These are phyloP conservation scores for Russula dissimulans DNA, from an alignment of 768 basidiomycete genomes.

Conservation along the genomic window DNA sequence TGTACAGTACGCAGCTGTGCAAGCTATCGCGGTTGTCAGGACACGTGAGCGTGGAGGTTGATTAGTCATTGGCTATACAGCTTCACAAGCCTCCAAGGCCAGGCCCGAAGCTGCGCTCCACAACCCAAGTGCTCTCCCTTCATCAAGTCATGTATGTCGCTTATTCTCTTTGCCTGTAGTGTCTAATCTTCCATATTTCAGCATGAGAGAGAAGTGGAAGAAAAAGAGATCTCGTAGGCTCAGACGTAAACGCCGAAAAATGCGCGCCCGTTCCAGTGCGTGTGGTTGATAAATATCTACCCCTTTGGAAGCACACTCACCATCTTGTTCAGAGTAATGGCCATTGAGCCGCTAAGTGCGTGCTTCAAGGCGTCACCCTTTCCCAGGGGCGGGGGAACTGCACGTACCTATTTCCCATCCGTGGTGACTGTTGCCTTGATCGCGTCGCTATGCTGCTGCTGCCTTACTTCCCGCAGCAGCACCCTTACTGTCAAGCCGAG, in stretches of 20 bases:
- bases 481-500: conserved; percentile 18
- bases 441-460: conserved; percentile 6
- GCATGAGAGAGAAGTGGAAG: conserved; percentile 97
- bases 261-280: conserved; percentile 90
- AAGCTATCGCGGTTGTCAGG: too few relatives aligned
- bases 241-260: conserved; percentile 92
- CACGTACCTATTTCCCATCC: not conserved
- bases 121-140: conserved; percentile 15
- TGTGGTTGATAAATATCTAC: conserved; percentile 20
- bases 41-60: conserved; percentile 15
- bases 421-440: not conserved
- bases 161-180: not conserved
- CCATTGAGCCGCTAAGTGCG: conserved; percentile 9
- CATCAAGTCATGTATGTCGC: conserved; percentile 18
- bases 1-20: too few relatives aligned
- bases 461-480: conserved; percentile 3
- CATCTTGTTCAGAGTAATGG: conserved; percentile 28
- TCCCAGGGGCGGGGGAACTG: not conserved
- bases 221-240: conserved; percentile 91
- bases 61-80: conserved; percentile 31
- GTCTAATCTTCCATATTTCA: conserved; percentile 21
- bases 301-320: not conserved
- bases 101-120: not conserved
- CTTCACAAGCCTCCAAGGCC: conserved; percentile 23
- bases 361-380: conserved; percentile 4